Conservation (phyloP, 148 eudicot genomes). For the Fagopyrum esculentum region DNA sequence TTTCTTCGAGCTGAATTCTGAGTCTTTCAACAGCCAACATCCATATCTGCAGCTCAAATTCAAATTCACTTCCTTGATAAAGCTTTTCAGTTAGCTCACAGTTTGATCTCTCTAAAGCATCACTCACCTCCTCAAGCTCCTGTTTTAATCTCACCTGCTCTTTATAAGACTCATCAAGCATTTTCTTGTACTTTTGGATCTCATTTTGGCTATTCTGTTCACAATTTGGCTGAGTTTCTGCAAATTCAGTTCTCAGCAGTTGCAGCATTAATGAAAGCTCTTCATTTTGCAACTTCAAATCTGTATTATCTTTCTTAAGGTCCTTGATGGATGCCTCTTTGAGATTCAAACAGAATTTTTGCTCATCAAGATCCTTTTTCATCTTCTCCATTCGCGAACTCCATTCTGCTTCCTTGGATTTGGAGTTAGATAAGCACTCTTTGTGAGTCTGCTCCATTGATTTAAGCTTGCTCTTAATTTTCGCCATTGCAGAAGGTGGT, state of each 20-base stretch:
- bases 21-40: constrained; percentile 48
- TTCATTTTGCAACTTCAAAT: constrained; percentile 60
- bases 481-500: constrained; percentile 46
- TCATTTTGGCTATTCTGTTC: constrained; percentile 25
- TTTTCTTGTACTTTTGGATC: constrained; percentile 28
- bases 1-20: constrained; percentile 40
- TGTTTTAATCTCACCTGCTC: constrained; percentile 16
- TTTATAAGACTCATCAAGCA: constrained; percentile 34
- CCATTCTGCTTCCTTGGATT: constrained; percentile 66
- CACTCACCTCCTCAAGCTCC: constrained; percentile 33
- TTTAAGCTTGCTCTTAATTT: constrained; percentile 60
- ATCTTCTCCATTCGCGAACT: constrained; percentile 29
- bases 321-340: constrained; percentile 40
- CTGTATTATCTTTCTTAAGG: constrained; percentile 42
- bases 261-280: constrained; percentile 39
- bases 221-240: constrained; percentile 22
- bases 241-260: constrained; percentile 37
- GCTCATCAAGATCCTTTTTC: constrained; percentile 33
- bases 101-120: constrained; percentile 39
- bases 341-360: constrained; percentile 27
- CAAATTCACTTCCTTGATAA: constrained; percentile 52
- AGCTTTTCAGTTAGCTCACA: constrained; percentile 50
- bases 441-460: constrained; percentile 54
- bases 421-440: constrained; percentile 47
- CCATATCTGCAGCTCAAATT: constrained; percentile 66